A percentile compares a stretch with the other conserved stretches of the same genome.
These are phyloP conservation scores for Apiospora marii DNA, from an alignment of 2,329 filamentous ascomycete genomes.

Conservation along the genomic window DNA sequence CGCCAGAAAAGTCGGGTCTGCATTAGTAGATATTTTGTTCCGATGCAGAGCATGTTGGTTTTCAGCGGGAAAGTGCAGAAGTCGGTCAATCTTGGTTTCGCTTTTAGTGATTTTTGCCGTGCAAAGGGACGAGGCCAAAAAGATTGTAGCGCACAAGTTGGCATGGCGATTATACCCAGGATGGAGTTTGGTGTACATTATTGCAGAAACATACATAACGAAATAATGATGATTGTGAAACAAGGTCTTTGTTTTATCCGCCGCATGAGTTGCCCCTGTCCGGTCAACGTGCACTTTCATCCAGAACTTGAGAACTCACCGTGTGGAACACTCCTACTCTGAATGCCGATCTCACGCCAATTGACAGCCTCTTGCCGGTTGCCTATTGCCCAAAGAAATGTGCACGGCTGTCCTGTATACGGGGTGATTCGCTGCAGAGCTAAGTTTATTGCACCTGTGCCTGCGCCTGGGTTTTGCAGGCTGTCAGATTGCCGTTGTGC, in stretches of 20 bases:
- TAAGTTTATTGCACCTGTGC: too few relatives aligned
- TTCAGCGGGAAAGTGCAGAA: neutral
- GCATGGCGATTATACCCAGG: slow-evolving; percentile 16
- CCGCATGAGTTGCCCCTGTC: neutral
- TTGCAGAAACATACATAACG: neutral
- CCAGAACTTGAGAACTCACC: too few relatives aligned
- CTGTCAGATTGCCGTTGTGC: too few relatives aligned
- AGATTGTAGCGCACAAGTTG: slow-evolving; percentile 1
- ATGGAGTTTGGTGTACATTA: slow-evolving; percentile 3
- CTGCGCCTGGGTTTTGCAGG: too few relatives aligned
- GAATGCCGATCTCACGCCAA: too few relatives aligned
- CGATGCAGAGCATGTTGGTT: neutral
- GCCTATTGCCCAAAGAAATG: too few relatives aligned
- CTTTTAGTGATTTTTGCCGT: neutral
- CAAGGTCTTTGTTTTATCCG: neutral
- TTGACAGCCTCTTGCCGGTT: too few relatives aligned
- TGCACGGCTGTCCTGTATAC: too few relatives aligned
- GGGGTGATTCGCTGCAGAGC: too few relatives aligned
- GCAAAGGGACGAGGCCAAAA: neutral
- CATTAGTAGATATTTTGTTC: slow-evolving; percentile 23
- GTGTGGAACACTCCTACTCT: too few relatives aligned
- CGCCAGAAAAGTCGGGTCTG: slow-evolving; percentile 37
- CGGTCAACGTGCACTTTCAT: too few relatives aligned
- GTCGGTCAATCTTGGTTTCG: neutral
- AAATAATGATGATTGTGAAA: neutral